Conservation (phyloP, 2,329 filamentous ascomycete genomes). For the Alternaria ethzedia region DNA sequence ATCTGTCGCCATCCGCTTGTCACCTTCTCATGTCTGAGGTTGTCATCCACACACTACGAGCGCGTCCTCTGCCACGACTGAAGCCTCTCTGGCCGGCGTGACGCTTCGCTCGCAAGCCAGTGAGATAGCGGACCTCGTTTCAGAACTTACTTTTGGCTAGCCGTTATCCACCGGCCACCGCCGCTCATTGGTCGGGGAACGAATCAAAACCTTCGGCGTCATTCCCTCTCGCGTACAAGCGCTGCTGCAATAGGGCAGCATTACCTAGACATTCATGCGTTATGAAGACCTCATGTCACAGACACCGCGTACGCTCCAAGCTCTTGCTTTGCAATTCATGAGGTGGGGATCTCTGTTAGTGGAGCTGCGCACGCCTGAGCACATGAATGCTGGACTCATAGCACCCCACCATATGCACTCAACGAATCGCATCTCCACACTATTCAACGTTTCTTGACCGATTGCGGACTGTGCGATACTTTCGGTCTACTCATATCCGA, state of each 20-base stretch:
- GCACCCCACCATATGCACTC: conserved; percentile 5
- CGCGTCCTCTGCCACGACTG: conserved; percentile 9
- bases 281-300: conserved; percentile 34
- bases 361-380: not conserved
- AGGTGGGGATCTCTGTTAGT: conserved; percentile 9
- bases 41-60: conserved; percentile 16
- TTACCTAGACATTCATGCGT: conserved; percentile 40
- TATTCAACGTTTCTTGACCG: conserved; percentile 1
- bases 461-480: not conserved
- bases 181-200: conserved; percentile 31
- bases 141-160: conserved; percentile 44
- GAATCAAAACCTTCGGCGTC: conserved; percentile 32
- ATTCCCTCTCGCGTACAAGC: conserved; percentile 37
- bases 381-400: conserved; percentile 2
- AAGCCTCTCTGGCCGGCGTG: conserved; percentile 30
- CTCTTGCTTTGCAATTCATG: conserved; percentile 8
- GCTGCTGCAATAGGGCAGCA: conserved; percentile 31
- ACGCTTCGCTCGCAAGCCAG: conserved; percentile 38
- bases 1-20: conserved; percentile 7
- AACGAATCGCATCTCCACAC: not conserved
- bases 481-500: not conserved
- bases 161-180: conserved; percentile 29
- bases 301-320: conserved; percentile 21
- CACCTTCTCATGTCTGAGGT: not conserved
- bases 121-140: conserved; percentile 42